These are phyloP conservation scores for Paramecium biaurelia DNA, from an alignment of 73 alveolate genomes.

Conservation along the genomic window DNA sequence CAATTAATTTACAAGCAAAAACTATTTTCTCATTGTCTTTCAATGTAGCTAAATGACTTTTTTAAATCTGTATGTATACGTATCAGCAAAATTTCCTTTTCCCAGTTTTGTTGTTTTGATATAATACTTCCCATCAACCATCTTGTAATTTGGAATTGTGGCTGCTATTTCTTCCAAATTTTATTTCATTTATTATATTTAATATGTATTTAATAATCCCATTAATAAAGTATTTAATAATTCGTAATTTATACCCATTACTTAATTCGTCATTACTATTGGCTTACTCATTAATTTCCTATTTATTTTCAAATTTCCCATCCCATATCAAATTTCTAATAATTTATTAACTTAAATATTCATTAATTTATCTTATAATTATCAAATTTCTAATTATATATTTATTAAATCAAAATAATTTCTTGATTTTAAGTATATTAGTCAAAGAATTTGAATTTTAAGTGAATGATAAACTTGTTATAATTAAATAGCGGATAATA, in stretches of 20 bases:
- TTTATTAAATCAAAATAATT: too few relatives aligned
- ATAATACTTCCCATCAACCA: slow-evolving; percentile 59
- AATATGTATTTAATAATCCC: not conserved
- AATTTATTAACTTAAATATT: too few relatives aligned
- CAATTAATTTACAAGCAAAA: slow-evolving; percentile 60
- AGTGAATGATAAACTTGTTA: too few relatives aligned
- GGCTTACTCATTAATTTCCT: not conserved
- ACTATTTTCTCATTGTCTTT: slow-evolving; percentile 53
- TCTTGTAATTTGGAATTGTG: slow-evolving; percentile 49
- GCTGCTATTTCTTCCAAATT: slow-evolving; percentile 43
- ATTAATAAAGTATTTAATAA: not conserved
- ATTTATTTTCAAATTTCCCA: not conserved
- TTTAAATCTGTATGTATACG: not conserved
- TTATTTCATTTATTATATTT: slow-evolving; percentile 25
- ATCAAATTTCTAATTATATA: not conserved
- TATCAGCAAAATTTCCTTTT: slow-evolving; percentile 63
- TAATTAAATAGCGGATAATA: too few relatives aligned
- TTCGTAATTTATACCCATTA: not conserved
- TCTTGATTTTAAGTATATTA: too few relatives aligned
- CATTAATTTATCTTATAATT: not conserved
- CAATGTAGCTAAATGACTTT: slow-evolving; percentile 56
- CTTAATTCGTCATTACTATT: not conserved
- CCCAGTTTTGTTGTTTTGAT: slow-evolving; percentile 59
- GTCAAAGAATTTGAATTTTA: too few relatives aligned
- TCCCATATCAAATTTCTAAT: not conserved